phyloP scores from a whole-genome alignment of 139 green algal genomes.

The Medakamo hakoo region DNA sequence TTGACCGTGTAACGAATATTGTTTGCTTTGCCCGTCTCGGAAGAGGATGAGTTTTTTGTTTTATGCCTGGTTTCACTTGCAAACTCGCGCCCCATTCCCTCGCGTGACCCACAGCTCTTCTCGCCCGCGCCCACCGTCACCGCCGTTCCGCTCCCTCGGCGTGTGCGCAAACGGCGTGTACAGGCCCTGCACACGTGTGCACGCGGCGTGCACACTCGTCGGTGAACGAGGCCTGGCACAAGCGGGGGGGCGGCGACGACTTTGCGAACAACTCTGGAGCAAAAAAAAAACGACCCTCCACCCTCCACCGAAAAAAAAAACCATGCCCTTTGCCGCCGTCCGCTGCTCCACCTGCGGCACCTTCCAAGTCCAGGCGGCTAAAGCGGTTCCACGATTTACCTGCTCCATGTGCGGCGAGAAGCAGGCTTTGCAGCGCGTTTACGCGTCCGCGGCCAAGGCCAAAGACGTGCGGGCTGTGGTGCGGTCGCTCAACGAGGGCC shows the following conservation, averaged over 20 bases:
- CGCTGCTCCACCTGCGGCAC: conserved; percentile 4
- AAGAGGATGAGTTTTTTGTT: background rate
- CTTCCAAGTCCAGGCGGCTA: conserved; percentile 13
- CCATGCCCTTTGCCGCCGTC: background rate
- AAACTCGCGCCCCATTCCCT: no score
- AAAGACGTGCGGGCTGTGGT: conserved; percentile 3
- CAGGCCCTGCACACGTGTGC: no score
- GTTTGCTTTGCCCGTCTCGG: background rate
- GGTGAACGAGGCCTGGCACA: no score
- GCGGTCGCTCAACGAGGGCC: background rate
- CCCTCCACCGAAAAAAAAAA: no score
- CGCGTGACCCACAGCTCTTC: no score
- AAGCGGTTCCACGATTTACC: conserved; percentile 6
- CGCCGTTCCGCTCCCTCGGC: no score
- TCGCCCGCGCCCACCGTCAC: no score
- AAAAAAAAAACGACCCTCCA: no score
- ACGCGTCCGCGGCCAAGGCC: conserved; percentile 2
- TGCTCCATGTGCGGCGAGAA: conserved; percentile 7
- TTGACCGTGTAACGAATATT: background rate
- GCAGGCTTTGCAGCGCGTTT: conserved; percentile 7
- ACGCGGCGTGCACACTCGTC: no score
- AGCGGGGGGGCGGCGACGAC: no score
- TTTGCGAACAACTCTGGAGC: no score
- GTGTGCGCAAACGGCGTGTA: no score
- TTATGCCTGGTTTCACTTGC: background rate